These are phyloP conservation scores for Porphyra umbilicalis DNA, from an alignment of 31 red algal genomes.

Conservation along the genomic window DNA sequence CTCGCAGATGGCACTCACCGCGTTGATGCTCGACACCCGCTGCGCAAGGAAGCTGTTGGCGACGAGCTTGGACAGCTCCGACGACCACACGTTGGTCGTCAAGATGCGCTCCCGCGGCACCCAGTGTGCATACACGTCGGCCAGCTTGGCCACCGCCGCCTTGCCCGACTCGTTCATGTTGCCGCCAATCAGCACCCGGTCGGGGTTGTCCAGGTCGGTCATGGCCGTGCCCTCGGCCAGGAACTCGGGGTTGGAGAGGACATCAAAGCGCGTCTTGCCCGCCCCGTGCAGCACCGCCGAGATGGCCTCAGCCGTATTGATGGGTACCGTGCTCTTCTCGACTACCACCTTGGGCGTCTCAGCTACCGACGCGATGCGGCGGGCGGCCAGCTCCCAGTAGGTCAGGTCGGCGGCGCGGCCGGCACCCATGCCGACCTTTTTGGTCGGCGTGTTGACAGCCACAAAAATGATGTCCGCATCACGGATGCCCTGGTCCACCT, in stretches of 20 bases:
- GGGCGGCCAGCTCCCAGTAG: conserved; percentile 87
- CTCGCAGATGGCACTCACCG: conserved; percentile 84
- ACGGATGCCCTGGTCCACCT: conserved; percentile 70
- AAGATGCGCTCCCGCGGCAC: conserved; percentile 78
- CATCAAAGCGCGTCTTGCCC: conserved; percentile 73
- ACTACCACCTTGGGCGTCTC: conserved; percentile 91
- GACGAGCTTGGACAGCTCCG: conserved; percentile 92
- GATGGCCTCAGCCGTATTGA: conserved; percentile 88
- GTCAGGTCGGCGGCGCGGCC: conserved; percentile 89
- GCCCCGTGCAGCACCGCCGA: conserved; percentile 65
- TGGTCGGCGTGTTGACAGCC: conserved; percentile 97
- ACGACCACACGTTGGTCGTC: conserved; percentile 91
- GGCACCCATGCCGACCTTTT: conserved; percentile 84
- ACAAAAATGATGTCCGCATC: conserved; percentile 88
- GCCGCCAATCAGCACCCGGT: conserved; percentile 93
- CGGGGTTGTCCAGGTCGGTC: conserved; percentile 73
- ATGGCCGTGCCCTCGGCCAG: conserved; percentile 93
- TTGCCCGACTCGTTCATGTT: conserved; percentile 37
- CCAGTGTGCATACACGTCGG: conserved; percentile 90
- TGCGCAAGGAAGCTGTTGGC: conserved; percentile 92
- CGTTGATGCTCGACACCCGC: conserved; percentile 94
- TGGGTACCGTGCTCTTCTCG: conserved; percentile 94
- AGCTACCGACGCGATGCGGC: conserved; percentile 70
- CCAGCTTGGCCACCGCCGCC: conserved; percentile 48
- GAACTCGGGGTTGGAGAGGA: conserved; percentile 95